Evolutionary conservation across 2,329 filamentous ascomycete genomes (phyloP).

Genomic region (Colletotrichum tanaceti): DNA sequence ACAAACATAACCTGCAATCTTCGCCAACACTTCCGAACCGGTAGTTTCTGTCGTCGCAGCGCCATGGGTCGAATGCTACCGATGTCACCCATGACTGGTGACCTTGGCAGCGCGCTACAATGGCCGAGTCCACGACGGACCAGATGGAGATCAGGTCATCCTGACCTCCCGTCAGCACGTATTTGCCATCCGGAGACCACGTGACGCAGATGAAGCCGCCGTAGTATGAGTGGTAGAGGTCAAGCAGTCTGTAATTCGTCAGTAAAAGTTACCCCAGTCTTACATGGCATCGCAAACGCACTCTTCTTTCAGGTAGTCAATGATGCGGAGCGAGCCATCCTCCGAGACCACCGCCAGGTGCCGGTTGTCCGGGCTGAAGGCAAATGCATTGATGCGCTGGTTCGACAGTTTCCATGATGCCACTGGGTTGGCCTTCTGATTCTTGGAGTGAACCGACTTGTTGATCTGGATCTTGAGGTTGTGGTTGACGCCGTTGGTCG

Average conservation of each 20-base stretch:
- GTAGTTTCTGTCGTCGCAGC: conserved; percentile 95
- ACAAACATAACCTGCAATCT: conserved; percentile 88
- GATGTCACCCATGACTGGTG: conserved; percentile 96
- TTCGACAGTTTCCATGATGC: conserved; percentile 93
- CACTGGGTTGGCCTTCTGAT: conserved; percentile 93
- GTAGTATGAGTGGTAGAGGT: conserved; percentile 91
- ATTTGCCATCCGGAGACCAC: conserved; percentile 98
- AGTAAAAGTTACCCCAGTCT: conserved; percentile 4
- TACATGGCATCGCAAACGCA: conserved; percentile 55
- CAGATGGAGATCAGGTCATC: conserved; percentile 97
- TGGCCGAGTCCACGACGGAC: conserved; percentile 83
- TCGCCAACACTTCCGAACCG: conserved; percentile 96
- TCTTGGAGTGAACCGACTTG: conserved; percentile 93
- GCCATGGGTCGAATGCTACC: conserved; percentile 96
- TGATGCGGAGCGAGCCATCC: conserved; percentile 87
- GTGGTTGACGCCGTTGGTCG: conserved; percentile 48
- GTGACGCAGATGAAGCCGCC: conserved; percentile 92
- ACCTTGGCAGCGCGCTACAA: conserved; percentile 92
- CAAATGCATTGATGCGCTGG: conserved; percentile 88
- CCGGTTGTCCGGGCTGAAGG: conserved; percentile 89
- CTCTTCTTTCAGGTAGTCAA: conserved; percentile 93
- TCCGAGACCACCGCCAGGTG: conserved; percentile 92
- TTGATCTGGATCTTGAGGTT: conserved; percentile 74
- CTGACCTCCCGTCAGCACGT: conserved; percentile 93
- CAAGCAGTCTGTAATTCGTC: conserved; percentile 72